Evolutionary conservation across 345 rosid genomes (phyloP).

Genomic region (Pistacia integerrima): DNA sequence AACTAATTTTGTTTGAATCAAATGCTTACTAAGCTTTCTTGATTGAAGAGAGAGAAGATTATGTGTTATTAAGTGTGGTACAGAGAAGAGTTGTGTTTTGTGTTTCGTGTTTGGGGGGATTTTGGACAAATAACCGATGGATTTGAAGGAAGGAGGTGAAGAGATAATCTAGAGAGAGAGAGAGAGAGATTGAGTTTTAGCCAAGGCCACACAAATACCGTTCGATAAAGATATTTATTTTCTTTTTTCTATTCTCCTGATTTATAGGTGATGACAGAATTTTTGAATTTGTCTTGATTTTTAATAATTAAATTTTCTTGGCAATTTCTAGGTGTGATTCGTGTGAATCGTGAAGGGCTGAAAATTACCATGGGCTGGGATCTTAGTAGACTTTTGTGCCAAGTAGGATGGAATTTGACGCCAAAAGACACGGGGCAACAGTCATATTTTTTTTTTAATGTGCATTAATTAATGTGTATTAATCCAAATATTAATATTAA

Average conservation of each 20-base stretch:
- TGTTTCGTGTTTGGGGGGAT: conserved; percentile 13
- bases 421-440: neutral
- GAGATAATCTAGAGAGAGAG: conserved; percentile 73
- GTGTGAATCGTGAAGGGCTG: neutral
- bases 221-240: conserved; percentile 37
- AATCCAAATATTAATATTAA: too few species aligned
- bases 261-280: neutral
- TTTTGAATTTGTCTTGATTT: neutral
- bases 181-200: conserved; percentile 32
- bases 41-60: neutral
- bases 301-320: neutral
- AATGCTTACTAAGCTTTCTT: neutral
- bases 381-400: neutral
- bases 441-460: neutral
- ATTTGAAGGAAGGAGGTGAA: conserved; percentile 36
- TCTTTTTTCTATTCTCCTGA: neutral
- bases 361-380: too few species aligned
- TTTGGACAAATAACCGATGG: conserved; percentile 40
- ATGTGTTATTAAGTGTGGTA: neutral
- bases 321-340: neutral
- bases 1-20: neutral
- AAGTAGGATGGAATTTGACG: neutral
- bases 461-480: too few species aligned
- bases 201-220: conserved; percentile 63
- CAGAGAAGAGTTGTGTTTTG: conserved; percentile 12